Conservation (phyloP, 257 asterid species). For the Phtheirospermum japonicum region DNA sequence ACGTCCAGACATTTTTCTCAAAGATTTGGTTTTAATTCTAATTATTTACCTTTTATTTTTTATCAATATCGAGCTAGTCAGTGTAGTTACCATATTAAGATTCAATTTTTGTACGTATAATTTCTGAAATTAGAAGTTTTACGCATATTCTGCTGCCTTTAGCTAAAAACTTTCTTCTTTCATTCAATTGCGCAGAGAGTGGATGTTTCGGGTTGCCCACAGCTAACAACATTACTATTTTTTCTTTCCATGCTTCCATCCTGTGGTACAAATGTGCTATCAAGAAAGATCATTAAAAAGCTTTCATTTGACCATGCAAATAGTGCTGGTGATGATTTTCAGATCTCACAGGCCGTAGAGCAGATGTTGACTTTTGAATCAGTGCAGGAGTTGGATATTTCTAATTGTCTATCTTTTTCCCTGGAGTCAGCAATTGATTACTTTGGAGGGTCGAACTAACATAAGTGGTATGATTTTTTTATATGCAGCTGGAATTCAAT, state of each 20-base stretch:
- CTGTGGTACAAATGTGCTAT: slow-evolving; percentile 30
- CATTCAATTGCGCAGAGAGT: slow-evolving; percentile 50
- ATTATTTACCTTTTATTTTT: slow-evolving; percentile 4
- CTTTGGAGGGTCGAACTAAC: slow-evolving; percentile 75
- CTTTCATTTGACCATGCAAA: slow-evolving; percentile 34
- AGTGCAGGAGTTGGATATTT: slow-evolving; percentile 75
- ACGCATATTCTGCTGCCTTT: slow-evolving; percentile 28
- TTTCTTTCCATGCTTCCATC: slow-evolving; percentile 58
- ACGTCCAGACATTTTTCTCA: slow-evolving; percentile 9
- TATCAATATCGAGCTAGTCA: slow-evolving; percentile 10
- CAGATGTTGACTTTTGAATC: slow-evolving; percentile 55
- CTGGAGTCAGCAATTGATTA: slow-evolving; percentile 58
- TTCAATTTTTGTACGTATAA: neutral
- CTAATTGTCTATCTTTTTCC: slow-evolving; percentile 66
- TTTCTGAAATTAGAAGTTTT: neutral
- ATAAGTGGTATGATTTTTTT: slow-evolving; percentile 49
- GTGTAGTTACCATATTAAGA: neutral
- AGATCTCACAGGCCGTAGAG: slow-evolving; percentile 30
- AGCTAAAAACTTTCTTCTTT: slow-evolving; percentile 26
- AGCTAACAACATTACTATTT: slow-evolving; percentile 48
- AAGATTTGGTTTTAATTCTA: slow-evolving; percentile 7
- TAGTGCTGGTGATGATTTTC: slow-evolving; percentile 27
- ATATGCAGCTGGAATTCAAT: too few relatives aligned
- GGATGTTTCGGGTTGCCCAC: slow-evolving; percentile 84
- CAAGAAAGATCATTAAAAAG: slow-evolving; percentile 41